Base-by-base conservation (phyloP, 148 eudicot genomes). In the Camellia sinensis region DNA sequence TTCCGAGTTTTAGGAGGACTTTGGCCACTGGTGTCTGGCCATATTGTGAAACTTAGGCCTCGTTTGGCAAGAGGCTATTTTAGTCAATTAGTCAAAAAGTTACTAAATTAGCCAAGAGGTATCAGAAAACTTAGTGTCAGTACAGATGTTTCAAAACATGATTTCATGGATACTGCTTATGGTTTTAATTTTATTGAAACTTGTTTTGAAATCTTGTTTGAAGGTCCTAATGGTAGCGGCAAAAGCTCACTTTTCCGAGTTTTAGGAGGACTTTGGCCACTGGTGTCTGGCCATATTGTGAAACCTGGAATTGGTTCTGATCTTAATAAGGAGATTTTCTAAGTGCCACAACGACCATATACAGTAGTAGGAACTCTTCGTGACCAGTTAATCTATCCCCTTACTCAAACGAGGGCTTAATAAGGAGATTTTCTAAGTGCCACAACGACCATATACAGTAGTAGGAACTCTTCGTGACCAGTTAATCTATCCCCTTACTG, bases 191-290 rank as follows among this genome's bases (percentile, higher is more conserved):
- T 40, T 75, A 61, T 5, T 37, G 50, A 62, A 40, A 69, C 60
- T 77, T 40, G 57, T 29, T 8, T 77, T 74, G 68, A 70, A 50
- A 50, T 74, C 71, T 83, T 46, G 21, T 77, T 12, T 83, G 80
- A 82, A 96, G 99, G 99, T 83, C 99, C 99, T 50, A 96, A 96
- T 92, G 99, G 99, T 73, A 96, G 99, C 50, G 99, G 99, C 52
- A 96, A 96, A 84, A 96, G 99, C 87, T 96, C 99, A 13, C 97
- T 96, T 71, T 96, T 96, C 86, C 92, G 99, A 57, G 99, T 96
- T 82, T 84, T 96, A 73, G 99, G 99, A 77, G 99, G 99, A 61
- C 92, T 96, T 78, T 96, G 99, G 99, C 98, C 99, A 29, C 80
- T 96, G 71, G 90, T 96, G 63, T 93, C 99, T 74, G 99, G 99